Percentiles rank a stretch among this genome's conserved stretches.
These are phyloP conservation scores for Gryganskiella cystojenkinii DNA, from an alignment of 192 early-diverging fungal species.

Conservation along the genomic window DNA sequence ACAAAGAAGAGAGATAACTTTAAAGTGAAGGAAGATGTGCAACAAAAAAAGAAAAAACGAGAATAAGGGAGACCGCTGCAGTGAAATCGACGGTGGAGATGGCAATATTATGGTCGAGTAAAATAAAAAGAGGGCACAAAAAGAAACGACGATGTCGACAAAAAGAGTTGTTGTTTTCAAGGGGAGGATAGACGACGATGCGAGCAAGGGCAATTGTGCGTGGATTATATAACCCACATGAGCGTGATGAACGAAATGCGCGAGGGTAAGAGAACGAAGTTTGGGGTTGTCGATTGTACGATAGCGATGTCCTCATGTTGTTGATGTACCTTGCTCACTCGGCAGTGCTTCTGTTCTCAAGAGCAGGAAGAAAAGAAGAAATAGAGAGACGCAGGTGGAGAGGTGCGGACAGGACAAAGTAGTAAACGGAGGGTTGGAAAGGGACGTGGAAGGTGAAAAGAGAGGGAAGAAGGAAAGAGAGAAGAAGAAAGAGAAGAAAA, in stretches of 20 bases:
- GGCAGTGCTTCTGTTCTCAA: background rate
- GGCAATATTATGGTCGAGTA: too few species aligned
- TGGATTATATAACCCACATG: conserved; percentile 1
- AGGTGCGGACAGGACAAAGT: background rate
- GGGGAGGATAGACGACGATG: background rate
- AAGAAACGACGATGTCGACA: background rate
- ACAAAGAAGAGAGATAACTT: background rate
- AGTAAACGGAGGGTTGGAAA: background rate
- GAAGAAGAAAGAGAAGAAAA: background rate
- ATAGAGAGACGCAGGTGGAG: too few species aligned
- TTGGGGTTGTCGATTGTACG: conserved; percentile 3
- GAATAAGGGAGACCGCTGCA: too few species aligned
- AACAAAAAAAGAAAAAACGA: background rate
- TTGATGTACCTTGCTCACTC: background rate
- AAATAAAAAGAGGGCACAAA: background rate
- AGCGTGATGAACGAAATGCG: background rate
- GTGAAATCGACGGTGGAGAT: too few species aligned
- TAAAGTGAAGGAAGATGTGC: background rate
- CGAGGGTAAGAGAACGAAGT: background rate
- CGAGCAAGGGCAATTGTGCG: background rate
- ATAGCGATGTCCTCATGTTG: background rate
- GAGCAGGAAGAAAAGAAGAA: background rate
- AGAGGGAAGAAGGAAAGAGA: background rate
- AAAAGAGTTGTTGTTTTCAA: too few species aligned
- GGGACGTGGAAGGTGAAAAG: background rate